Base-by-base conservation (phyloP, 2,329 filamentous ascomycete genomes). In the Neonectria ditissima region DNA sequence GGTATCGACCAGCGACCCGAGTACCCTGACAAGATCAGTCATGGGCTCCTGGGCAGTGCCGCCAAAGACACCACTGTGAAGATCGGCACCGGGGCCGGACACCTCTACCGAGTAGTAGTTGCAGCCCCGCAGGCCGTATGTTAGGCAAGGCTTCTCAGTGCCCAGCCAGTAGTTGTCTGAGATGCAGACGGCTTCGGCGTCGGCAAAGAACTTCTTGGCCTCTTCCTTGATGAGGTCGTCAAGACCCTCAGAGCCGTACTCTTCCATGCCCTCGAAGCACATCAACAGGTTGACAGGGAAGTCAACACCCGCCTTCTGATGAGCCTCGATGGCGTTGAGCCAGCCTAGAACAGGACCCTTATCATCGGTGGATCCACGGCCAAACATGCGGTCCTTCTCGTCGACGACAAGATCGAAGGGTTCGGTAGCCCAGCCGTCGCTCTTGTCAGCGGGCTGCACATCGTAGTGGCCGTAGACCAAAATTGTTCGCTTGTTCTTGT, bases 191-290 rank as follows among this genome's bases (percentile, higher is more conserved):
- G 94, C 96, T 71, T 99, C 96, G 37, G 94, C 90, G 74, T 97
- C 95, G 75, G 93, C 93, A 84, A 99, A 99, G 85, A 91, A 98
- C 74, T 92, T 92, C 83, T 97, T 93, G 70, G 92, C 94, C 82
- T 99, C 96, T 50, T 88, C 90, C 71, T 92, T 86, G 81, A 99
- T 97, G 70, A 98, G 92, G 73, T 97, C 95, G 76, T 99, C 96
- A 59, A 99, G 86, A 39, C 96, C 96, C 78, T 98, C 95, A 0
- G 94, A 97, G 54, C 96, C 96, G 78, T 97, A 97, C 83, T 99
- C 96, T 83, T 99, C 96, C 96, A 99, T 99, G 52, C 96, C 96
- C 85, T 99, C 96, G 74, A 99, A 98, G 85, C 96, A 99, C 93
- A 97, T 98, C 69, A 99, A 88, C 70, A 99, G 86, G 83, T 99